phyloP scores from a whole-genome alignment of 805 yeast species.

The Candida qinlingensis region DNA sequence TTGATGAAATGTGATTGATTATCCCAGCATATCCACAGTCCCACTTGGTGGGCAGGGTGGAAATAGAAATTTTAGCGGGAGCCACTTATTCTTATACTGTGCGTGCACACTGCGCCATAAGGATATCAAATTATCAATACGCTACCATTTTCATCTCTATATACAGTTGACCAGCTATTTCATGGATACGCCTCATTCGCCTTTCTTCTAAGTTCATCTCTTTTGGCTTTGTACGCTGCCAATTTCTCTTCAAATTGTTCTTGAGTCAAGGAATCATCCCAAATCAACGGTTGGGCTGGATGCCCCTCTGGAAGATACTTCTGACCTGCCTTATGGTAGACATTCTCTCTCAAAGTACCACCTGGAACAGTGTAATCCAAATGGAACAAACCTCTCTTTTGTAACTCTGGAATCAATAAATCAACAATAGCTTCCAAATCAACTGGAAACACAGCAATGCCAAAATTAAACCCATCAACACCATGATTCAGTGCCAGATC shows the following conservation, averaged over 20 bases:
- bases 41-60: no score
- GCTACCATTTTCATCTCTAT: no score
- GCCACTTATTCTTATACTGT: not conserved
- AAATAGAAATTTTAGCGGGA: not conserved
- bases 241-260: conserved; percentile 29
- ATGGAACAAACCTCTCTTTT: conserved; percentile 30
- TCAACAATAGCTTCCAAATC: conserved; percentile 35
- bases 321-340: not conserved
- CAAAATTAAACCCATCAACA: conserved; percentile 39
- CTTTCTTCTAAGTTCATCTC: not conserved
- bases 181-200: not conserved
- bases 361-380: conserved; percentile 29
- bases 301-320: conserved; percentile 5
- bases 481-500: conserved; percentile 33
- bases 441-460: conserved; percentile 32
- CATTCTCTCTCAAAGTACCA: conserved; percentile 41
- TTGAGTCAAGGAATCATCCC: conserved; percentile 41
- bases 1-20: not conserved
- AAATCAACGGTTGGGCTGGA: conserved; percentile 8
- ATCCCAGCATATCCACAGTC: not conserved
- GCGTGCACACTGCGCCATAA: no score
- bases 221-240: conserved; percentile 10
- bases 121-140: no score
- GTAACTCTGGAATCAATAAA: conserved; percentile 31
- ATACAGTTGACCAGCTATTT: not conserved